These are phyloP conservation scores for Mucor lusitanicus DNA, from an alignment of 371 early-diverging fungal genomes.

Conservation along the genomic window DNA sequence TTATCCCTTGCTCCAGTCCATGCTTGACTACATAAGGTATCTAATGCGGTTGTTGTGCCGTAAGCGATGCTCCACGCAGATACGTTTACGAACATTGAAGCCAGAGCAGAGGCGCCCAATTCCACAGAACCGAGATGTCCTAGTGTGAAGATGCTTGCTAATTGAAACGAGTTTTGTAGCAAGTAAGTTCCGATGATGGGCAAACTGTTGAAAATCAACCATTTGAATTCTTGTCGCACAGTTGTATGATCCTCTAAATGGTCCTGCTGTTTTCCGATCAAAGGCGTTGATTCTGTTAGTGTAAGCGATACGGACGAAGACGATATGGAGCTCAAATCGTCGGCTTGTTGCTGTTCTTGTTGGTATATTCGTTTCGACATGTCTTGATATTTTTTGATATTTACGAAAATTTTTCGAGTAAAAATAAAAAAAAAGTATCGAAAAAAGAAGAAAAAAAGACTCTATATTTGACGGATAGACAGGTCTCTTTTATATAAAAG, in stretches of 20 bases:
- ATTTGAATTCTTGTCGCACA: conserved; percentile 31
- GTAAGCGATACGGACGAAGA: conserved; percentile 11
- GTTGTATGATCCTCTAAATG: conserved; percentile 13
- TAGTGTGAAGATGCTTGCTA: conserved; percentile 64
- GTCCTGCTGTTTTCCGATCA: not conserved
- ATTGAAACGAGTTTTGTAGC: conserved; percentile 64
- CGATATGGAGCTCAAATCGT: not conserved
- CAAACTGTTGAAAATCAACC: conserved; percentile 54
- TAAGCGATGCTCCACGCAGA: conserved; percentile 82
- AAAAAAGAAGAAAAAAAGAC: conserved; percentile 4
- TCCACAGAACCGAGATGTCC: conserved; percentile 73
- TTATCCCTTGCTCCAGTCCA: conserved; percentile 76
- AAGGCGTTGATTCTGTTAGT: conserved; percentile 20
- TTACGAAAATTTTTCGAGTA: not conserved
- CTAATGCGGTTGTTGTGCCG: conserved; percentile 82
- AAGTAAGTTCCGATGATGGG: conserved; percentile 67
- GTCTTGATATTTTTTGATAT: not conserved
- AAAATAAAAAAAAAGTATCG: not conserved
- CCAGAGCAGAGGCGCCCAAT: conserved; percentile 77
- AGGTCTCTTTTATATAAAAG: not conserved
- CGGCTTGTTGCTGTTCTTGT: not conserved
- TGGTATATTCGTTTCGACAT: conserved; percentile 13
- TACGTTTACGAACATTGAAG: conserved; percentile 82
- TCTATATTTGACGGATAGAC: not conserved
- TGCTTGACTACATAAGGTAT: conserved; percentile 89